phyloP scores from a whole-genome alignment of 164 flowering plant genomes.

The Dillenia turbinata region DNA sequence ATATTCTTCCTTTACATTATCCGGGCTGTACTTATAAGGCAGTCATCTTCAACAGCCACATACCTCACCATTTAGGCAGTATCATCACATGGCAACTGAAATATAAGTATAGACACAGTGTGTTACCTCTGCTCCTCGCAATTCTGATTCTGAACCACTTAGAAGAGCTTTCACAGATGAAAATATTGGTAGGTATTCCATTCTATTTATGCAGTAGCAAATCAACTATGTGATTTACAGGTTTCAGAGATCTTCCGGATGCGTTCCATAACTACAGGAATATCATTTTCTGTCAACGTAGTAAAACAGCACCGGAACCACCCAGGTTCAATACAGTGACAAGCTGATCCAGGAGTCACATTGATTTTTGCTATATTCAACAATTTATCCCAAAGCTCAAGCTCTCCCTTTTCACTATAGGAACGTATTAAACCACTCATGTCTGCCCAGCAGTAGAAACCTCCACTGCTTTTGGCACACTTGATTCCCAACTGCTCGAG shows the following conservation, averaged over 20 bases:
- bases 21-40: neutral
- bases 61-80: neutral
- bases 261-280: conserved; percentile 77
- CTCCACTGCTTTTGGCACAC: conserved; percentile 64
- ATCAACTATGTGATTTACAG: conserved; percentile 51
- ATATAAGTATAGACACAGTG: no score
- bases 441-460: conserved; percentile 93
- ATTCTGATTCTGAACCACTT: conserved; percentile 2
- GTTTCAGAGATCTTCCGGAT: conserved; percentile 51
- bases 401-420: conserved; percentile 93
- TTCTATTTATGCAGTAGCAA: conserved; percentile 5
- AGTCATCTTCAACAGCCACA: neutral
- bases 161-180: neutral
- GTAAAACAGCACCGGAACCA: conserved; percentile 89
- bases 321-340: conserved; percentile 97
- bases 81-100: no score
- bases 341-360: conserved; percentile 77
- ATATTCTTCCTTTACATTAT: no score
- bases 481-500: conserved; percentile 59
- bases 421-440: conserved; percentile 79
- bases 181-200: neutral
- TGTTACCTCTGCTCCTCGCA: neutral
- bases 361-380: conserved; percentile 72
- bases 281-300: conserved; percentile 55
- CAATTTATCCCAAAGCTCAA: conserved; percentile 89